Base-by-base conservation (phyloP, 352 stramenopile species). In the Proteromonas lacertae region DNA sequence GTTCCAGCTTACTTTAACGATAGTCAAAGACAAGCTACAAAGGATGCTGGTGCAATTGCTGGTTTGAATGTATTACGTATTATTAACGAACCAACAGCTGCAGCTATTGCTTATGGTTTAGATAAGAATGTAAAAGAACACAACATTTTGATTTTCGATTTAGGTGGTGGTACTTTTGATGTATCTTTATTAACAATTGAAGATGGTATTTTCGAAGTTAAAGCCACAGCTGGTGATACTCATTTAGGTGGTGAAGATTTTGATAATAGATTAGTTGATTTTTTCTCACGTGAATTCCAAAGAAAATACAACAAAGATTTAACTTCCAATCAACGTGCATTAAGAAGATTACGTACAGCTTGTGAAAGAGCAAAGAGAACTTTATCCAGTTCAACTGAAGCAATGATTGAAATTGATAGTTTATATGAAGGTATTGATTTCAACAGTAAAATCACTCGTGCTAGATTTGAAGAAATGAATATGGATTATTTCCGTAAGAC, bases 1-100 rank as follows among this genome's bases (percentile, higher is more conserved):
- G 76, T 91, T 21, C 75, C 75, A n/a, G 75, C 76, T n/a, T 86
- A 90, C 38, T 91, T n/a, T n/a, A n/a, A n/a, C n/a, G n/a, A n/a
- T n/a, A n/a, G n/a, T n/a, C n/a, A n/a, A n/a, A n/a, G n/a, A 18
- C 70, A 89, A 41, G 75, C 76, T 12, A 91, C 76, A 30, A 89
- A 89, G 36, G 68, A 86, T 38, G 73, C 73, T 8, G 48, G 48
- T 19, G 51, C 45, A 12, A 90, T 90, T 47, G 54, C 73, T 21
- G 75, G n/a, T n/a, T n/a, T n/a, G n/a, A n/a, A n/a, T n/a, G n/a
- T n/a, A n/a, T n/a, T n/a, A n/a, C n/a, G n/a, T n/a, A n/a, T 39
- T 32, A 30, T 39, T 32, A 2, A 20, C 4, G 34, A 39, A 28
- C 3, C 6, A 4, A 25, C 24, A 16, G 34, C 34, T 16, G 22